A percentile compares a stretch with the other conserved stretches of the same genome.
Evolutionary conservation across 495 filamentous ascomycete species (phyloP).

Genomic region (Pyronema domesticum): DNA sequence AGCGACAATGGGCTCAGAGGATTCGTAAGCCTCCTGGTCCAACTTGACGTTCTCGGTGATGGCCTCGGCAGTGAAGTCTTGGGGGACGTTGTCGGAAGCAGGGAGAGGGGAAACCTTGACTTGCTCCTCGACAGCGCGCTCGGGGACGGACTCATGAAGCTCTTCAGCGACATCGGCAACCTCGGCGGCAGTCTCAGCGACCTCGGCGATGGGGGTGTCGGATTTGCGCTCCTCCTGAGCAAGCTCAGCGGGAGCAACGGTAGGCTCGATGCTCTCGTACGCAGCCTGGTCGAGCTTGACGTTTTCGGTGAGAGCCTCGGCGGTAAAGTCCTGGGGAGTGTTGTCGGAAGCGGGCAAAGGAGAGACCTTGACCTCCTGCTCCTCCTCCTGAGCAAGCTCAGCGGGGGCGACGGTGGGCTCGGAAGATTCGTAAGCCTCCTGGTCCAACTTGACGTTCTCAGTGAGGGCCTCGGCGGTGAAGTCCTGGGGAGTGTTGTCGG

Average conservation of each 20-base stretch:
- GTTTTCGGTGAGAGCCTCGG: slow-evolving; percentile 29
- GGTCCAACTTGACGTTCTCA: slow-evolving; percentile 50
- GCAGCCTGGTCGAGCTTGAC: slow-evolving; percentile 63
- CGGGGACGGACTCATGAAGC: background rate
- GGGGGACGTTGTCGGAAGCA: slow-evolving; percentile 56
- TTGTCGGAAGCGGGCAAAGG: slow-evolving; percentile 28
- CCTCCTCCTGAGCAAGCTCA: background rate
- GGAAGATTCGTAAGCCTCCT: slow-evolving; percentile 69
- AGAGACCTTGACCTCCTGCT: slow-evolving; percentile 1
- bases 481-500: slow-evolving; percentile 27
- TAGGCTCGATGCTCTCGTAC: slow-evolving; percentile 53
- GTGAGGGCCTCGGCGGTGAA: slow-evolving; percentile 21
- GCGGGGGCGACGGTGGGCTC: slow-evolving; percentile 27
- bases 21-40: slow-evolving; percentile 72
- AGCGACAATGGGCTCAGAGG: slow-evolving; percentile 33
- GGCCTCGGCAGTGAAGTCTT: slow-evolving; percentile 35
- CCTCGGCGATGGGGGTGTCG: background rate
- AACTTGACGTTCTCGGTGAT: slow-evolving; percentile 46
- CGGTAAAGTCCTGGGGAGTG: background rate
- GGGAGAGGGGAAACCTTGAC: slow-evolving; percentile 59
- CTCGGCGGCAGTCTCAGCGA: slow-evolving; percentile 5
- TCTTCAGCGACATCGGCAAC: slow-evolving; percentile 4
- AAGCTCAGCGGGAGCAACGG: slow-evolving; percentile 19
- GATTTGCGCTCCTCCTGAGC: slow-evolving; percentile 24
- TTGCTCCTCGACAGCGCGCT: slow-evolving; percentile 21